Base-by-base conservation (phyloP, 352 stramenopile genomes). In the Globisporangium paroecandrum region DNA sequence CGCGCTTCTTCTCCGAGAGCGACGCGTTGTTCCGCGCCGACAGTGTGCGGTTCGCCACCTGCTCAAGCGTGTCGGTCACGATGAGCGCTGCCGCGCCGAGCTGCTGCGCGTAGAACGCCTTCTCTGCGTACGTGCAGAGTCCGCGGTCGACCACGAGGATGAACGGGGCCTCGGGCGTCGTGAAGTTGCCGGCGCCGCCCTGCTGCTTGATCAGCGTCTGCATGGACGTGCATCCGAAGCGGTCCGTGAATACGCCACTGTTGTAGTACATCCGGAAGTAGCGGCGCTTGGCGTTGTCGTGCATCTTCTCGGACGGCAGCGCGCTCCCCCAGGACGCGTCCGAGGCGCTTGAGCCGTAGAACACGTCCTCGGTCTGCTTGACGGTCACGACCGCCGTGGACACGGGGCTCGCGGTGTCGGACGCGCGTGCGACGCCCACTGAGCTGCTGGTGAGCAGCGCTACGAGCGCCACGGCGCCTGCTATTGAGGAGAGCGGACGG, bases 131-230 rank as follows among this genome's bases (percentile, higher is more conserved):
- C 7, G 85, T 79, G 76, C 89, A 95, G 43, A 61, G 57, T 0
- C 87, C 87, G 59, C 89, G 85, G 66, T 93, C 77, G 27, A 95
- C 82, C 20, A 95, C 60, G 58, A 95, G 66, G 55, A 89, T 77
- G 63, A 93, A 93, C 3, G 79, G 72, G 24, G 73, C 46, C 54
- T 68, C 32, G 1, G 76, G 74, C 2, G 78, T 58, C 34, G 69
- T 74, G 13, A 65, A 54, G 27, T 27, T 77, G 12, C 24, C 60
- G 4, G 41, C 41, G 15, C 18, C 43, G 27, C 77, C 73, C 59
- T 64, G 41, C 36, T 62, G 43, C 22, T 58, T 59, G 25, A 76
- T 61, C n/a, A 87, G 66, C 47, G 68, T 60, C 13, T 74, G 46
- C 36, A 63, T 74, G 4, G 81, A 66, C 61, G 69, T 78, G 73